phyloP scores from a whole-genome alignment of 352 stramenopile species.

The Peronosclerospora sorghi region DNA sequence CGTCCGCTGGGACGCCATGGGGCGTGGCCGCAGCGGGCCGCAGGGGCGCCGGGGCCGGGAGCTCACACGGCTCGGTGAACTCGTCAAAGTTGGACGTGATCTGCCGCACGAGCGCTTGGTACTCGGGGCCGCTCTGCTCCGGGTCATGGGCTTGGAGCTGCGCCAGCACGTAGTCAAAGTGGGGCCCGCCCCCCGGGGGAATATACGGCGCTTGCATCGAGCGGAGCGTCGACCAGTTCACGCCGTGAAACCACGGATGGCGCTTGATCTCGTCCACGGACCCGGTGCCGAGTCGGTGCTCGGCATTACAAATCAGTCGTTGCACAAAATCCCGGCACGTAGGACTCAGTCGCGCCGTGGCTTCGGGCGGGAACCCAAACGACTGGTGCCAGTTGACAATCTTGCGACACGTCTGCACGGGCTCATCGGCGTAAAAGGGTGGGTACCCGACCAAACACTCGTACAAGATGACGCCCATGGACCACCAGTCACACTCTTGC shows the following conservation, averaged over 20 bases:
- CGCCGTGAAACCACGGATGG: slow-evolving; percentile 93
- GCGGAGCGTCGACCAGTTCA: slow-evolving; percentile 88
- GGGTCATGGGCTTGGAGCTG: slow-evolving; percentile 80
- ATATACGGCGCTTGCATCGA: slow-evolving; percentile 85
- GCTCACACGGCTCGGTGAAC: slow-evolving; percentile 85
- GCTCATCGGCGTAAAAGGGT: slow-evolving; percentile 97
- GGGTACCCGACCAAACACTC: slow-evolving; percentile 98
- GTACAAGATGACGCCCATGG: slow-evolving; percentile 98
- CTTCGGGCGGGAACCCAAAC: slow-evolving; percentile 70
- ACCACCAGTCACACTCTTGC: slow-evolving; percentile 98
- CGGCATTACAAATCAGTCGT: slow-evolving; percentile 90
- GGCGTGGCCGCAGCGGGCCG: too few species aligned
- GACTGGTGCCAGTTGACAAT: slow-evolving; percentile 83
- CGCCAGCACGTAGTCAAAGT: slow-evolving; percentile 88
- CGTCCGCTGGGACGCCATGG: too few species aligned
- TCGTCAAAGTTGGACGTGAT: slow-evolving; percentile 97
- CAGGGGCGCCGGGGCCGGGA: slow-evolving; percentile 18
- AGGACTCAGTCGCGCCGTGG: slow-evolving; percentile 41
- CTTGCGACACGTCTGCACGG: slow-evolving; percentile 96
- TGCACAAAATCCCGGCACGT: slow-evolving; percentile 89
- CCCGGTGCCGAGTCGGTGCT: slow-evolving; percentile 87
- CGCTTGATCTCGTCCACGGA: slow-evolving; percentile 94
- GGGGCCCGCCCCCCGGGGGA: slow-evolving; percentile 60
- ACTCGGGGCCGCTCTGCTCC: slow-evolving; percentile 42
- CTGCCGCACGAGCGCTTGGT: slow-evolving; percentile 83